Conservation (phyloP, 208 protist species). For the Naegleria gruberi region DNA sequence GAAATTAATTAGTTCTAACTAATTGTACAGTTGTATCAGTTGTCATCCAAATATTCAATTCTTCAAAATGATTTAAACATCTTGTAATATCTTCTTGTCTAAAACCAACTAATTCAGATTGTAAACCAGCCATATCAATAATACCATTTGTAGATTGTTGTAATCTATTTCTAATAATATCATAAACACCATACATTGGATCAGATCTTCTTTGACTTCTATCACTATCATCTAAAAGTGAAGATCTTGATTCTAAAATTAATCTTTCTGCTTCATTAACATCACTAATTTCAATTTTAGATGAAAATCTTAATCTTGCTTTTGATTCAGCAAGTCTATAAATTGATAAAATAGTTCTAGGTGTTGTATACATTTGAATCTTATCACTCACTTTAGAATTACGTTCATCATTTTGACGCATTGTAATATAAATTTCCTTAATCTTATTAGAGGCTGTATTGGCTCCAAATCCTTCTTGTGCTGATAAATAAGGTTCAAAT, state of each 20-base stretch:
- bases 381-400: neutral
- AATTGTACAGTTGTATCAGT: neutral
- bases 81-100: neutral
- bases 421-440: neutral
- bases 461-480: neutral
- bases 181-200: neutral
- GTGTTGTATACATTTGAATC: constrained; percentile 15
- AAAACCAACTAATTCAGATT: neutral
- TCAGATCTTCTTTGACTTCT: neutral
- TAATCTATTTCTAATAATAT: constrained; percentile 1
- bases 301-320: neutral
- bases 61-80: constrained; percentile 4
- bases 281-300: neutral
- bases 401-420: neutral
- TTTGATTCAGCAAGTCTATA: neutral
- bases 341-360: neutral
- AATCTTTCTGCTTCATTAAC: neutral
- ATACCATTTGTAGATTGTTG: neutral
- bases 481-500: neutral
- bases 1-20: neutral
- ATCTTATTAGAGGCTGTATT: neutral
- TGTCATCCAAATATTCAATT: constrained; percentile 3
- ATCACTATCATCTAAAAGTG: neutral
- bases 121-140: neutral
- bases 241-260: neutral